These are phyloP conservation scores for Cinnamomum chago DNA, from an alignment of 164 flowering plant genomes.

Conservation along the genomic window DNA sequence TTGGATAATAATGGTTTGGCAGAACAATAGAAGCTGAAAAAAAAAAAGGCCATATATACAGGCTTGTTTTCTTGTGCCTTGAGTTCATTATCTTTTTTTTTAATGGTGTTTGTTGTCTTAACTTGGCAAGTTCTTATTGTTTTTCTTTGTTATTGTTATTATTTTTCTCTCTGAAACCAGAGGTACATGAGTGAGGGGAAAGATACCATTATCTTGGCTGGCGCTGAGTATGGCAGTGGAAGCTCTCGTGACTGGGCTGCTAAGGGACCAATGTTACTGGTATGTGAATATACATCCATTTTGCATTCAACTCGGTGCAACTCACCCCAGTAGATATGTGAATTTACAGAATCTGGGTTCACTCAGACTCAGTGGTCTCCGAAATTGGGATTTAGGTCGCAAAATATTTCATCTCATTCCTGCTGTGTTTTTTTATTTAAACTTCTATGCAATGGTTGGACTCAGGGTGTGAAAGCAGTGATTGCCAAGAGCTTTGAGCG, in stretches of 20 bases:
- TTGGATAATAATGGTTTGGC: constrained; percentile 62
- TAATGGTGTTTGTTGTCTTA: too few relatives aligned
- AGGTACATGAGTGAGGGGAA: constrained; percentile 58
- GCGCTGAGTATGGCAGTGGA: constrained; percentile 79
- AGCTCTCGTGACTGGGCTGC: constrained; percentile 88
- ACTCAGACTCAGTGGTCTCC: neutral
- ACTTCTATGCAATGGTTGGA: neutral
- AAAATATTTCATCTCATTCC: neutral
- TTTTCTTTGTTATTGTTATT: too few relatives aligned
- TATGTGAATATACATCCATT: constrained; percentile 8
- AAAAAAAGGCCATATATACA: too few relatives aligned
- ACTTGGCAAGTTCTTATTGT: too few relatives aligned
- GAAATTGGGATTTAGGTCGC: neutral
- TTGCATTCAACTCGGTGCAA: neutral
- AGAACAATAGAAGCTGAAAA: constrained; percentile 57
- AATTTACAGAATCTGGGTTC: too few relatives aligned
- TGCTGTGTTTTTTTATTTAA: neutral
- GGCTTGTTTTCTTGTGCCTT: too few relatives aligned
- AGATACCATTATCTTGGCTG: constrained; percentile 57
- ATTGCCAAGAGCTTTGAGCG: constrained; percentile 84
- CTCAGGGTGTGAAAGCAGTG: constrained; percentile 84
- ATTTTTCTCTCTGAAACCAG: constrained; percentile 16
- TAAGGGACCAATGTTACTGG: constrained; percentile 78
- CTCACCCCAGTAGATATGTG: too few relatives aligned
- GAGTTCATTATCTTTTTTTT: too few relatives aligned